Evolutionary conservation across 2,329 filamentous ascomycete species (phyloP).

Genomic region (Microcyclospora pomicola): DNA sequence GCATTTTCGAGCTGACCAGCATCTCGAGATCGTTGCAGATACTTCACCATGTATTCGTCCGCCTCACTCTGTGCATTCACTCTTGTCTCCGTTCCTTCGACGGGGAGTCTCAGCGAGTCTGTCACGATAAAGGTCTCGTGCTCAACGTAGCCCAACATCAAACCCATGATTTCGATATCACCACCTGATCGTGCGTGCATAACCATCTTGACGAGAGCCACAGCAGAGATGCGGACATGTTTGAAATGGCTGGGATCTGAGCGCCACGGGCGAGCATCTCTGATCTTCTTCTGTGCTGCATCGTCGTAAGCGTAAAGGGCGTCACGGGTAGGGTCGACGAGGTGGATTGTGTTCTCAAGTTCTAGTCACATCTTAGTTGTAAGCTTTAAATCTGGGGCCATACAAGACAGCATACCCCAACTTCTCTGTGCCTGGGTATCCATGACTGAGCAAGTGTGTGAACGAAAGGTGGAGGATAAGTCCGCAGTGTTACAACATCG

Average conservation of each 20-base stretch:
- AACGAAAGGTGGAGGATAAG: no score
- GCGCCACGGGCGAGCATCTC: conserved; percentile 57
- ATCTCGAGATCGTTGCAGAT: conserved; percentile 61
- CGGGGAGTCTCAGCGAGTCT: conserved; percentile 82
- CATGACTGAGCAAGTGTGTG: no score
- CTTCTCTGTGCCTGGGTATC: no score
- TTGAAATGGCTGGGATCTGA: conserved; percentile 79
- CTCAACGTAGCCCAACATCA: conserved; percentile 92
- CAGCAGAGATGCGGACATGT: conserved; percentile 79
- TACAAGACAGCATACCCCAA: no score
- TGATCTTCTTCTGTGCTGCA: conserved; percentile 52
- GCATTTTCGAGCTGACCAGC: conserved; percentile 75
- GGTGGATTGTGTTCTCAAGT: conserved; percentile 66
- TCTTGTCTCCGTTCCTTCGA: conserved; percentile 95
- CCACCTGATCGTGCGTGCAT: conserved; percentile 97
- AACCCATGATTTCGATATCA: conserved; percentile 84
- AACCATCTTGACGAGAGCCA: conserved; percentile 95
- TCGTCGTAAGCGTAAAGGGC: conserved; percentile 77
- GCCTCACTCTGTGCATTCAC: conserved; percentile 94
- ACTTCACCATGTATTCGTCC: conserved; percentile 92
- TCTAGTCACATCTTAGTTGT: no score
- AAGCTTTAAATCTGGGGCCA: no score
- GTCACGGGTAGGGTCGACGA: conserved; percentile 77
- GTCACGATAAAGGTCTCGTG: conserved; percentile 81
- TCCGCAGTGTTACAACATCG: no score